A percentile compares a stretch with the other conserved stretches of the same genome.
Conservation (phyloP, 257 asterid species). For the Solanum ossicruentum region DNA sequence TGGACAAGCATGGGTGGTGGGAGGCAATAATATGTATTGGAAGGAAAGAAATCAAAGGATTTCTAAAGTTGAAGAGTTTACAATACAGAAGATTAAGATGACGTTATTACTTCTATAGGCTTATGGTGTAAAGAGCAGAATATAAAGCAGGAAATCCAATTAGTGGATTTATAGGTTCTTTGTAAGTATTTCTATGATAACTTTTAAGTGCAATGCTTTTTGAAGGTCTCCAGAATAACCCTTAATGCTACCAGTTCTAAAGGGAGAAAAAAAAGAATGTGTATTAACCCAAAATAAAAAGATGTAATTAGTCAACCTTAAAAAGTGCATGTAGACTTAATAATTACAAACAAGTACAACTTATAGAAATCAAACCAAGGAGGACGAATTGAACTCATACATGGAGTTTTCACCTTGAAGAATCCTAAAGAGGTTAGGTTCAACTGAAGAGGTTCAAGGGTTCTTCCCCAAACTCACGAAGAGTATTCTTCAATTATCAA, state of each 20-base stretch:
- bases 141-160: background rate
- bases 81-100: background rate
- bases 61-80: background rate
- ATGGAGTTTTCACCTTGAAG: background rate
- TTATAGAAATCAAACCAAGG: background rate
- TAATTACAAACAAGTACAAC: background rate
- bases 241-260: background rate
- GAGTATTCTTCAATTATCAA: background rate
- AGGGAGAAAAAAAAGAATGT: background rate
- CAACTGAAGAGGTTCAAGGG: background rate
- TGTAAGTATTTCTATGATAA: background rate
- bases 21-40: background rate
- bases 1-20: background rate
- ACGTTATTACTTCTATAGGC: background rate
- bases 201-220: background rate
- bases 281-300: background rate
- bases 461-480: background rate
- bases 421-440: background rate
- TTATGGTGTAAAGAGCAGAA: background rate
- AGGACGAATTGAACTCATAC: background rate
- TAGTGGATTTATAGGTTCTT: background rate
- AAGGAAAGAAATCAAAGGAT: background rate
- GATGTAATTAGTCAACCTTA: background rate
- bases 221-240: background rate
- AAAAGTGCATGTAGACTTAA: background rate